Evolutionary conservation across 768 basidiomycete species (phyloP).

Genomic region (Tulasnella sp.): DNA sequence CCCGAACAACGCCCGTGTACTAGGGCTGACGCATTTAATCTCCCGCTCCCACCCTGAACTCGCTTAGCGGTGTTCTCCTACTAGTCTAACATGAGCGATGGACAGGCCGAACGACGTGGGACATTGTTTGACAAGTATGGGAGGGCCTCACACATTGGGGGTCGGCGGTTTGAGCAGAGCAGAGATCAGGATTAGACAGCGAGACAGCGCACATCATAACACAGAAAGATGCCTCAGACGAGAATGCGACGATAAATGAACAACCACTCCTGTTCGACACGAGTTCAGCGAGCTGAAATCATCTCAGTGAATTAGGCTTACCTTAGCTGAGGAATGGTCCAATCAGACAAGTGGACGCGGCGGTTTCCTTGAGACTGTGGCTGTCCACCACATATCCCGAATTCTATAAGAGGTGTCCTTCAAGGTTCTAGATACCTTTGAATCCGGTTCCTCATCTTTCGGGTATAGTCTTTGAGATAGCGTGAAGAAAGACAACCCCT

Average conservation of each 20-base stretch:
- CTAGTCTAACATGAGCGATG: neutral
- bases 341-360: neutral
- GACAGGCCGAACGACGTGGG: neutral
- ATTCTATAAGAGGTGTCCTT: neutral
- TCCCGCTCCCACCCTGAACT: neutral
- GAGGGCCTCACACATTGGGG: too few species aligned
- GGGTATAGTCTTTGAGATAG: constrained; percentile 11
- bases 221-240: neutral
- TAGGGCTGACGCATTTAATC: too few species aligned
- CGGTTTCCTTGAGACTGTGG: neutral
- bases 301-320: neutral
- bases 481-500: neutral
- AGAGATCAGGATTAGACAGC: neutral
- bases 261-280: neutral
- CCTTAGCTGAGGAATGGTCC: neutral
- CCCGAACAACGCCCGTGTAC: too few species aligned
- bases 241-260: neutral
- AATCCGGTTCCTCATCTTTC: neutral
- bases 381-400: constrained; percentile 3
- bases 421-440: neutral
- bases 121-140: neutral
- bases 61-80: neutral
- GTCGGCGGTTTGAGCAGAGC: neutral
- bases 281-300: neutral
- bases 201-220: neutral